Evolutionary conservation across 2,329 filamentous ascomycete species (phyloP), one percentile per base, ranked within the genome.

Genomic region (Fusarium aywerte): DNA sequence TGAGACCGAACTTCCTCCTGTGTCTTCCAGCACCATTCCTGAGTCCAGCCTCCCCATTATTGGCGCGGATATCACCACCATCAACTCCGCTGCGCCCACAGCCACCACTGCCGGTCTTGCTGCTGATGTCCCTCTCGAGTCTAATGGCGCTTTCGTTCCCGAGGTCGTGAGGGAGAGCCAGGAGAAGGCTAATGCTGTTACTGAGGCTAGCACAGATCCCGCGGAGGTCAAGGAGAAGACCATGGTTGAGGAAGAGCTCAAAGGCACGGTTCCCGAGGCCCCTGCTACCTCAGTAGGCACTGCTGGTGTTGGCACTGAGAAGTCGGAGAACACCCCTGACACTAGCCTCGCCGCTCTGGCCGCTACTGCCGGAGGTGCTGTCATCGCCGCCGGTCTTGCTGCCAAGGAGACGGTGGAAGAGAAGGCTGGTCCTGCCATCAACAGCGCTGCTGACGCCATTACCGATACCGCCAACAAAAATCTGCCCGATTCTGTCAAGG

Each of bases 1-100:
- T 52, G 77, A 80, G 68, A 80, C 83, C 47, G 79, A 83, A 56
- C 75, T 89, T 33, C 86, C 88, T 29, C 82, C 84, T 11, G 79
- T 89, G 57, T 82, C 85, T 43, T 85, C 83, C 64, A 89, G 84
- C 78, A 82, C 92, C 76, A 93, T 96, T 67, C 92, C 93, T 18
- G 92, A 96, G 80, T 95, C 92, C 9, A 92, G 90, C 77, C 83
- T 96, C 66, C 91, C 92, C 13, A 90, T 93, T 52, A 71, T 75
- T 32, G 74, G 76, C 52, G 76, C 76, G 52, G 80, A 81, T 55
- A 81, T 80, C 47, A 79, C 80, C 50, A 80, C 80, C 51, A 84
- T 89, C 69, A 85, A 82, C 71, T 85, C 83, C n/a, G 82, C 81
- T 70, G 72, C 80, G 70, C 70, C 87, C 79, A 70, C 81, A 76